Base-by-base conservation (phyloP, 371 early-diverging fungal species). In the Apophysomyces elegans region DNA sequence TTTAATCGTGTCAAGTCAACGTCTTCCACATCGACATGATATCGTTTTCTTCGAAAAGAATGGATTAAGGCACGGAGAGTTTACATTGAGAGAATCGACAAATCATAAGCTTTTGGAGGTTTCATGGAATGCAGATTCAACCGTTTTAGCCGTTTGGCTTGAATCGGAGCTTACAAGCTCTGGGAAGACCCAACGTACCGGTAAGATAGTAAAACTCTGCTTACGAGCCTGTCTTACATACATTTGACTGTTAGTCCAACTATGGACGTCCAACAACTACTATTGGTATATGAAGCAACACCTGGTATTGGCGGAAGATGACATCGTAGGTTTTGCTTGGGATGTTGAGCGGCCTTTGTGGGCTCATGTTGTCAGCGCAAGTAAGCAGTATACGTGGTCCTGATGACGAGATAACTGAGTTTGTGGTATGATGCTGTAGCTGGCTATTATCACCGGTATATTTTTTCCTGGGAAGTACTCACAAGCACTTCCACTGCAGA, bases 211-310 rank as follows among this genome's bases (percentile, higher is more conserved):
- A 7, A 7, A 38, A 36, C 56, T 36, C 5, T 4, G 18, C n/a
- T 21, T 38, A 16, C 5, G 12, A 26, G 36, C 41, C 37, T 56
- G 36, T 21, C 26, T 63, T 37, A 59, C 43, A 56, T 16, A 21
- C 37, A 44, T 56, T 64, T 14, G 66, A 61, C 45, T 11, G 32
- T 5, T 57, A 69, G 88, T 99, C 35, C 95, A 98, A 75, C 79
- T 99, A 45, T 99, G 97, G 97, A 84, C 92, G 0, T 89, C 86
- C 67, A 89, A 86, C 70, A 99, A 99, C 80, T 98, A 98, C 76
- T 87, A 97, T 74, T 99, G 96, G 94, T 97, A 97, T 65, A 71
- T 97, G 77, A 95, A 96, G 71, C 95, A 96, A 73, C 93, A 94
- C 54, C 70, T 83, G 56, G 62, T 73, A 13, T 62, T 74, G 57